These are phyloP conservation scores for Macadamia integrifolia DNA, from an alignment of 164 flowering plant genomes.

Conservation along the genomic window DNA sequence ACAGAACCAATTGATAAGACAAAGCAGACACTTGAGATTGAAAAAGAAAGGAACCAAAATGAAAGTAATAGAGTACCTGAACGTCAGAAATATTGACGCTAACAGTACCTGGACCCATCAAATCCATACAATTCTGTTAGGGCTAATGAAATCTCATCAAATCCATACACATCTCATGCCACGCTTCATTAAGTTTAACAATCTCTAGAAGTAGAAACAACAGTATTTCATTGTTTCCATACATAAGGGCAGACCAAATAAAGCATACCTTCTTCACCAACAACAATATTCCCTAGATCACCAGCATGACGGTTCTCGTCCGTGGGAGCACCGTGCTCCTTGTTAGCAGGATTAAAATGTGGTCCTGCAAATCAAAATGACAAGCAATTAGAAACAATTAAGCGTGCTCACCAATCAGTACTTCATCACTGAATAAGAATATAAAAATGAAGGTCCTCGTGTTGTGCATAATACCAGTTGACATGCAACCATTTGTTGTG, in stretches of 20 bases:
- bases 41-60: neutral
- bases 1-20: neutral
- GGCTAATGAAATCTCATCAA: neutral
- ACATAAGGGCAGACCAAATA: neutral
- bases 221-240: neutral
- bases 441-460: neutral
- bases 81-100: conserved; percentile 56
- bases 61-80: conserved; percentile 39
- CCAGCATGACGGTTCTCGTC: conserved; percentile 96
- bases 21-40: neutral
- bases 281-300: conserved; percentile 85
- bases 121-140: neutral
- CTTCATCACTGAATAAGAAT: neutral
- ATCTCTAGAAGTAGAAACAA: neutral
- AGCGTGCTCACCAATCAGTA: neutral
- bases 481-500: conserved; percentile 97
- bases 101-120: conserved; percentile 51
- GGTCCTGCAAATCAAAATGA: conserved; percentile 38
- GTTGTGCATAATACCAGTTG: conserved; percentile 57
- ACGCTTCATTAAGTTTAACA: neutral
- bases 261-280: conserved; percentile 71
- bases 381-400: conserved; percentile 1
- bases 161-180: neutral
- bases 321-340: conserved; percentile 92
- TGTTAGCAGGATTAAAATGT: conserved; percentile 80